phyloP scores from a whole-genome alignment of 108 stramenopile species.

The Aurantiochytrium sp. region DNA sequence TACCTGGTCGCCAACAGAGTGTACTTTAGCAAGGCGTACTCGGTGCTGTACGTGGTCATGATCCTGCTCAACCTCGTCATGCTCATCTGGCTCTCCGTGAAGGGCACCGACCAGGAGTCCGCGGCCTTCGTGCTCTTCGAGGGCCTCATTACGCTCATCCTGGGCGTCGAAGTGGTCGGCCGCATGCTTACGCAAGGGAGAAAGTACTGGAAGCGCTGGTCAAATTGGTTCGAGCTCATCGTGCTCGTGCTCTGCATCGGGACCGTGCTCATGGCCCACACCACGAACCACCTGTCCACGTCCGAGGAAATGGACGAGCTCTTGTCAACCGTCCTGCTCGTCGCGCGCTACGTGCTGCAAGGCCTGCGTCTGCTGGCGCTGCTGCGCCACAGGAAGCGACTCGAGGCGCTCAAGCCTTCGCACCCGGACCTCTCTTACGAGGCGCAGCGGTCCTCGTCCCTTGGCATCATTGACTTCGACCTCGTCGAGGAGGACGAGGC shows the following conservation, averaged over 20 bases:
- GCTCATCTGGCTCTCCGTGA: neutral
- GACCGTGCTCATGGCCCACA: neutral
- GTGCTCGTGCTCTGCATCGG: neutral
- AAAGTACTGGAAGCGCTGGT: constrained; percentile 2
- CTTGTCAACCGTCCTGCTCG: neutral
- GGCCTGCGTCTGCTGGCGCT: neutral
- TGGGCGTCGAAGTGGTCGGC: neutral
- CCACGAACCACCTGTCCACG: neutral
- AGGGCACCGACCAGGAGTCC: neutral
- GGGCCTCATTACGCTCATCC: neutral
- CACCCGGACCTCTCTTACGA: neutral
- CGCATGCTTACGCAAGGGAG: neutral
- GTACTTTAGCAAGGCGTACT: constrained; percentile 23
- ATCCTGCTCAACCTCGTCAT: neutral
- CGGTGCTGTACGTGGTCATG: neutral
- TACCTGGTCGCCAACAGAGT: neutral
- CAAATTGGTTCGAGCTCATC: constrained; percentile 26
- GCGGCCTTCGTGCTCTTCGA: neutral
- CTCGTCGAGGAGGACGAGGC: neutral
- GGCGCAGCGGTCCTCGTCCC: neutral
- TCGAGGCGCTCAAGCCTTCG: neutral
- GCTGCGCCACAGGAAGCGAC: neutral
- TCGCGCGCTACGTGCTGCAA: neutral
- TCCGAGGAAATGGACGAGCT: constrained; percentile 31
- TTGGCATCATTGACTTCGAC: constrained; percentile 25